These are phyloP conservation scores for Daldinia eschscholtzii DNA, from an alignment of 2,329 filamentous ascomycete genomes.

Conservation along the genomic window DNA sequence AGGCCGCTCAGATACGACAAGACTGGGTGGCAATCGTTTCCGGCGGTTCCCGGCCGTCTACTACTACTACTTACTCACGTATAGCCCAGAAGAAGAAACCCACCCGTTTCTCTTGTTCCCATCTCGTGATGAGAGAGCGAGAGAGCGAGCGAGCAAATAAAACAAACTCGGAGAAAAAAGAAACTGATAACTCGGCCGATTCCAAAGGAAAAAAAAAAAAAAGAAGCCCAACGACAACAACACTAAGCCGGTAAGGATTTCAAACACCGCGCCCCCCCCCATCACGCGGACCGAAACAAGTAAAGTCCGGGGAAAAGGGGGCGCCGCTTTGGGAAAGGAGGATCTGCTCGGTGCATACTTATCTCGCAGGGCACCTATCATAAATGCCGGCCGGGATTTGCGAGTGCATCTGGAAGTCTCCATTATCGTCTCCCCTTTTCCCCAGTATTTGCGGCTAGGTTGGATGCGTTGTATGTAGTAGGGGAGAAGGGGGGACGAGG, in stretches of 20 bases:
- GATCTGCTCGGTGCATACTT: slow-evolving; percentile 37
- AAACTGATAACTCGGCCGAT: background rate
- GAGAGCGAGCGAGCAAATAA: slow-evolving; percentile 7
- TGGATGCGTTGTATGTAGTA: slow-evolving; percentile 5
- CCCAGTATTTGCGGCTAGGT: slow-evolving; percentile 30
- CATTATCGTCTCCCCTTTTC: slow-evolving; percentile 17
- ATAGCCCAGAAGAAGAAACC: background rate
- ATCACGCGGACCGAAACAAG: slow-evolving; percentile 13
- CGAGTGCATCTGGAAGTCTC: slow-evolving; percentile 9
- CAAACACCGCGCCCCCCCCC: slow-evolving; percentile 31
- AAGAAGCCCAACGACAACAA: background rate
- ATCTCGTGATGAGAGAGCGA: slow-evolving; percentile 19
- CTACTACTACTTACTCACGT: no score
- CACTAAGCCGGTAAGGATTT: slow-evolving; percentile 16
- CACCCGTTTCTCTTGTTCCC: background rate
- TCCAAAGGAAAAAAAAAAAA: background rate
- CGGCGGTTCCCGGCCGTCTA: slow-evolving; percentile 30
- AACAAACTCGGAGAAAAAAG: background rate
- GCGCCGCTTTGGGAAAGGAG: slow-evolving; percentile 33
- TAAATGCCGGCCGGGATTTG: slow-evolving; percentile 47
- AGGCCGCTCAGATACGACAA: slow-evolving; percentile 24
- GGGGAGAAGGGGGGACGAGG: no score
- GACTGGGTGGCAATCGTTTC: slow-evolving; percentile 2
- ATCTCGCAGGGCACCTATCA: slow-evolving; percentile 36
- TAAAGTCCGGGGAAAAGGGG: slow-evolving; percentile 29